Evolutionary conservation across 352 stramenopile genomes (phyloP), one percentile per base, ranked within the genome.

Genomic region (Pythium periplocum): DNA sequence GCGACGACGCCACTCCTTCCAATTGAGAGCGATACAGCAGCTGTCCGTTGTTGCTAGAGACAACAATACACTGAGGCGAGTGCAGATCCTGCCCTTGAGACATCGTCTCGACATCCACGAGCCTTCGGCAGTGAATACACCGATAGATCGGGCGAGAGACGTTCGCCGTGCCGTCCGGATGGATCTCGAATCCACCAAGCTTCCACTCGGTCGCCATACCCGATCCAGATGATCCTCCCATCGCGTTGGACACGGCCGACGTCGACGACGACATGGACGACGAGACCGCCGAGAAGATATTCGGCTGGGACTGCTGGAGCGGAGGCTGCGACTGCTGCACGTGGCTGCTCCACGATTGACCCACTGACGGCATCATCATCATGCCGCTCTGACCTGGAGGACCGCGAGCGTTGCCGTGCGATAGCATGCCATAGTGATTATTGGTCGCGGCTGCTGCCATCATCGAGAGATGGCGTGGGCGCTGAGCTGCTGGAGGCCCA

Each of bases 161-260:
- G 51, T 91, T 87, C 43, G 77, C 68, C 4, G 75, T 73, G 9
- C 83, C 83, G 51, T 94, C 79, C 0, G 67, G 53, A 48, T 90
- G 68, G 36, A 90, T 88, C 58, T 94, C 80, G 66, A 90, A 94
- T 36, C 75, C 83, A 17, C 68, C 70, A n/a, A 91, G 71, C 36
- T 76, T 75, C 81, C 81, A 94, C 56, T 94, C 83, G 17, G 82
- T 59, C 0, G 64, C 66, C 44, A 62, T 72, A 12, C 35, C 51
- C 32, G 48, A 48, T 40, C 52, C 38, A 1, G 45, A 17, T 6
- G 44, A 56, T 2, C 51, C 48, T 34, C 60, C 62, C 30, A 68
- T 58, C 6, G 64, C 40, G n/a, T 64, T 54, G 4, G 67, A 62
- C 37, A 45, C 17, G 39, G 32, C 60, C 64, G 45, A 57, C 48